Base-by-base conservation (phyloP, 169 alveolate genomes). In the Plasmodium relictum region DNA sequence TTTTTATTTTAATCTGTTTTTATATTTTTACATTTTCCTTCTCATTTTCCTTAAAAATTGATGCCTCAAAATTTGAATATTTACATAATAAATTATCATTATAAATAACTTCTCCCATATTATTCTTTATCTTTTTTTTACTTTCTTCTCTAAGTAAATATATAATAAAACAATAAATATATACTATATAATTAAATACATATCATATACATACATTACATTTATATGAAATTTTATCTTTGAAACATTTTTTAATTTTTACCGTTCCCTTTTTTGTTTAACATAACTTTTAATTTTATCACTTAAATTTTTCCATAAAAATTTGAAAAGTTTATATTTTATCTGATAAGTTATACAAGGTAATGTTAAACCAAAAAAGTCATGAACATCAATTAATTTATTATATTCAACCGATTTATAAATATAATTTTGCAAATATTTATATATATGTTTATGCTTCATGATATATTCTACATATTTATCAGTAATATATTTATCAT, bases 261-360 rank as follows among this genome's bases (percentile, higher is more conserved):
- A 80, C 90, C 90, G 24, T 45, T 80, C 62, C n/a, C 56, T 42
- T 16, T 37, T 45, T 62, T 74, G 48, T 48, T 63, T 66, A 22
- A 56, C 14, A 72, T 80, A 61, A 52, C n/a, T 39, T 2, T 5
- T 66, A 54, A 80, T 68, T 61, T 45, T 80, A 31, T 22, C 8
- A 20, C 42, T 80, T 48, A 80, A 24, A 65, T 39, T 26, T 39
- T 66, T 69, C 78, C 80, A 80, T 61, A 80, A 20, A 45, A 37
- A 80, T 68, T 80, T 80, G 41, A 80, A 80, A 39, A 80, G 71
- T 37, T 68, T 65, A 59, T 80, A 80, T 80, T 80, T 80, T 22
- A 80, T 61, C 37, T 80, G 90, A 41, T 80, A 80, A 6, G 66
- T 44, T 62, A 80, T 83, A 37, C 90, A 80, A n/a, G 90, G 90